phyloP scores from a whole-genome alignment of 306 rosid genomes.

The Alnus glutinosa region DNA sequence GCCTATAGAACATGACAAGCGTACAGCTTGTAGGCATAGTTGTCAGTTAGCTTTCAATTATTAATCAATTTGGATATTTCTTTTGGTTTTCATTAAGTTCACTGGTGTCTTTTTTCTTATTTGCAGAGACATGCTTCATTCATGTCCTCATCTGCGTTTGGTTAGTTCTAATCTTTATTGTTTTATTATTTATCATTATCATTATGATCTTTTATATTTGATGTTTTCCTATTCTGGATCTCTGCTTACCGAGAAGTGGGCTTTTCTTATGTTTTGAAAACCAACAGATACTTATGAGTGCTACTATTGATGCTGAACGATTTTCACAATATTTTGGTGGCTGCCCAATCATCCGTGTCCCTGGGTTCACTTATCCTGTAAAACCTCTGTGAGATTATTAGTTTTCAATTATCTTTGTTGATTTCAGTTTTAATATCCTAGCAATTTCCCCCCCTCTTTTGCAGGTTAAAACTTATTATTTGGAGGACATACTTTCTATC shows the following conservation, averaged over 20 bases:
- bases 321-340: slow-evolving; percentile 93
- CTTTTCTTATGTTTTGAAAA: slow-evolving; percentile 7
- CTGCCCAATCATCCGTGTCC: slow-evolving; percentile 83
- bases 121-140: slow-evolving; percentile 91
- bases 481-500: slow-evolving; percentile 87
- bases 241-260: not conserved
- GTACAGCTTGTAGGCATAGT: not conserved
- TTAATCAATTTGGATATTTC: not conserved
- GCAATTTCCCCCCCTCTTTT: slow-evolving; percentile 14
- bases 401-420: slow-evolving; percentile 18
- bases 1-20: not conserved
- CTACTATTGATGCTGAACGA: slow-evolving; percentile 78
- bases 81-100: slow-evolving; percentile 32
- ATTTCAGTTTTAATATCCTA: slow-evolving; percentile 15
- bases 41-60: not conserved
- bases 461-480: slow-evolving; percentile 77
- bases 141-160: slow-evolving; percentile 69
- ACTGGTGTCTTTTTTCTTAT: slow-evolving; percentile 16
- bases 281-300: slow-evolving; percentile 91
- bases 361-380: slow-evolving; percentile 97
- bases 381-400: slow-evolving; percentile 23
- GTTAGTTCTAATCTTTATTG: slow-evolving; percentile 51
- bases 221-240: not conserved
- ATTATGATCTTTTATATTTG: not conserved
- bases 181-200: not conserved